Evolutionary conservation across 2,329 filamentous ascomycete species (phyloP).

Genomic region (Hypoxylon sp.): DNA sequence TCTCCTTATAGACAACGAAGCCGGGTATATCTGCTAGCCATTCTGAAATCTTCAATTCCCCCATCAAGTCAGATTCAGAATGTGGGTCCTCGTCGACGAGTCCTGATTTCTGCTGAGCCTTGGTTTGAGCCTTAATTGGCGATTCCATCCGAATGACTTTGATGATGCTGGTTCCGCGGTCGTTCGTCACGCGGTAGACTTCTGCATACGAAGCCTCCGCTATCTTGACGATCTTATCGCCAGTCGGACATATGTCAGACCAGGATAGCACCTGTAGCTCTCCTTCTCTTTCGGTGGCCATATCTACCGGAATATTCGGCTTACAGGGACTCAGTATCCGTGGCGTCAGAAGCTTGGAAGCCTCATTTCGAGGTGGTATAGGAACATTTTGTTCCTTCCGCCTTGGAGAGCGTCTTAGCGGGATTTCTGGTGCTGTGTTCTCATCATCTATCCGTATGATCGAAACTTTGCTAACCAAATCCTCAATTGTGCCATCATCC

Average conservation of each 20-base stretch:
- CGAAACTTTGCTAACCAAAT: conserved; percentile 54
- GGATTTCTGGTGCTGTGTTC: conserved; percentile 30
- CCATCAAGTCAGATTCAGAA: conserved; percentile 65
- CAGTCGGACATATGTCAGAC: conserved; percentile 68
- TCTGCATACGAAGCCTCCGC: conserved; percentile 76
- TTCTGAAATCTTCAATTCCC: conserved; percentile 74
- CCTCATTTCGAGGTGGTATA: conserved; percentile 28
- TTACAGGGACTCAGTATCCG: conserved; percentile 25
- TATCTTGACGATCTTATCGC: conserved; percentile 71
- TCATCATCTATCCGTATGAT: conserved; percentile 48
- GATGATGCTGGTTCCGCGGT: conserved; percentile 72
- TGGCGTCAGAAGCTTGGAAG: conserved; percentile 32
- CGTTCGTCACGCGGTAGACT: conserved; percentile 73
- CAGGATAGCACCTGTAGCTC: conserved; percentile 64
- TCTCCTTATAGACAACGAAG: conserved; percentile 75
- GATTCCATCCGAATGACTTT: conserved; percentile 73
- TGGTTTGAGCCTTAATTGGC: conserved; percentile 70
- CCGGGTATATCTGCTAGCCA: conserved; percentile 74
- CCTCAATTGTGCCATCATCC: conserved; percentile 49
- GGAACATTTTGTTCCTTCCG: conserved; percentile 42
- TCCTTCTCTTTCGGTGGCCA: conserved; percentile 37
- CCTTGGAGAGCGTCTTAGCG: conserved; percentile 35
- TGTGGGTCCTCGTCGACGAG: conserved; percentile 72
- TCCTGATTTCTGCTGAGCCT: conserved; percentile 65
- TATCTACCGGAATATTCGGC: conserved; percentile 26